Percentiles rank a stretch among this genome's conserved stretches.
phyloP scores from a whole-genome alignment of 805 yeast species.

The Wickerhamiella spandovensis region DNA sequence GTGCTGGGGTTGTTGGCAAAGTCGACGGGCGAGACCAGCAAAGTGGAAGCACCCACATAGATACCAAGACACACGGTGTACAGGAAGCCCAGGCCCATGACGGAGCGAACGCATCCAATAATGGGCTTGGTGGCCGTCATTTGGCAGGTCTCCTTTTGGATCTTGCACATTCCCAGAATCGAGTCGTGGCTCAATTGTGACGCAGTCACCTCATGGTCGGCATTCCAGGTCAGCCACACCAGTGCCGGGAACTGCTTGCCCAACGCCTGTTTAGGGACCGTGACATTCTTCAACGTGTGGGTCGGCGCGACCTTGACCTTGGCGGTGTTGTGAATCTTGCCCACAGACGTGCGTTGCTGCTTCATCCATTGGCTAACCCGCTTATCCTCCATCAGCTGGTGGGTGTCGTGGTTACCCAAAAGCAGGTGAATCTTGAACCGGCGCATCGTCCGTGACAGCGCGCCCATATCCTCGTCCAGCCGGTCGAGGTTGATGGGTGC shows the following conservation, averaged over 20 bases:
- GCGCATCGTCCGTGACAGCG: constrained; percentile 48
- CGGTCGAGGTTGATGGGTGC: constrained; percentile 55
- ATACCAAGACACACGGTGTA: constrained; percentile 77
- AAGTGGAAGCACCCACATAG: constrained; percentile 76
- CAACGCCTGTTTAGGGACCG: constrained; percentile 13
- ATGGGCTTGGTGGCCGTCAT: constrained; percentile 58
- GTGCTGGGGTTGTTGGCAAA: constrained; percentile 61
- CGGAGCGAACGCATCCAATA: constrained; percentile 76
- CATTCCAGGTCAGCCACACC: constrained; percentile 56
- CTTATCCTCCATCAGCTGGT: constrained; percentile 52
- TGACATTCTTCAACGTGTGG: constrained; percentile 18
- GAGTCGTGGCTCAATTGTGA: constrained; percentile 43
- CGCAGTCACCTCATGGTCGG: constrained; percentile 57
- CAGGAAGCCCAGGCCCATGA: constrained; percentile 75
- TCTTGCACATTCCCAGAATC: constrained; percentile 69
- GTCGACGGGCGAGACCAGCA: constrained; percentile 63
- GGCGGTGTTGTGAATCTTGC: constrained; percentile 52
- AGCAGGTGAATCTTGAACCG: constrained; percentile 62
- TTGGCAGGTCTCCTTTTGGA: constrained; percentile 84
- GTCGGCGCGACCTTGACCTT: constrained; percentile 33
- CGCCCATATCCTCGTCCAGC: constrained; percentile 59
- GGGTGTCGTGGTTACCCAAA: constrained; percentile 68
- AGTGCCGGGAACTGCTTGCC: constrained; percentile 36
- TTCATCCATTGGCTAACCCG: constrained; percentile 48
- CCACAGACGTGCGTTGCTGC: constrained; percentile 27